Base-by-base conservation (phyloP, 148 eudicot genomes). In the Nyssa sinensis region DNA sequence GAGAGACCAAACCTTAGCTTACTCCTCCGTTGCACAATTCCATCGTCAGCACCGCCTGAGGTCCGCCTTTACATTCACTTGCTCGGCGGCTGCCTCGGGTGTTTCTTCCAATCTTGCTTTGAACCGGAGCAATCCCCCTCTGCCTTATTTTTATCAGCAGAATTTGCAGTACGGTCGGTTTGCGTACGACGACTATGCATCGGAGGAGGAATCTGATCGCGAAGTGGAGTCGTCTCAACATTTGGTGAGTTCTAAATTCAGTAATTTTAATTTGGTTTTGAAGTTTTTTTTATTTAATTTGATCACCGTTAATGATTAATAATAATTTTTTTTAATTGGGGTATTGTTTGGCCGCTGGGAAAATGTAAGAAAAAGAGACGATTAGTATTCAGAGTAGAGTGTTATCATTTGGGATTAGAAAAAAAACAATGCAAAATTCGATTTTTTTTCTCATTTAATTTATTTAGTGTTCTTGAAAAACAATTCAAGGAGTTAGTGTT, bases 201-300 rank as follows among this genome's bases (percentile, higher is more conserved):
- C 96, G 4, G 93, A 90, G 55, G 89, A 81, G 35, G 91, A 90
- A 31, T 84, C 86, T 39, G 93, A 89, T 35, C 51, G 75, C 10
- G 90, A 88, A 17, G 3, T 13, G 6, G 77, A 70, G 53, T 80
- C 80, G 14, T 64, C 80, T 9, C 72, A 77, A 59, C 88, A 84
- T 66, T 44, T 78, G 80, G 93, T 88, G 71, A 76, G 90, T 67
- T 66, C 28, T n/a, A 19, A 57, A 25, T 41, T 30, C 12, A 2
- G 16, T 21, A n/a, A 1, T 5, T 25, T 47, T 23, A 34, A 23
- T 64, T 61, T 61, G 30, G 47, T 31, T 64, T n/a, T 1, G 28
- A 10, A 12, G 6, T 17, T 19, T 32, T 11, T 35, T 53, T 3
- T 62, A 44, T 60, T 7, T 71, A 49, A 55, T 55, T 7, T 71